phyloP scores from a whole-genome alignment of 495 filamentous ascomycete genomes.

The Acidiella bohemica region DNA sequence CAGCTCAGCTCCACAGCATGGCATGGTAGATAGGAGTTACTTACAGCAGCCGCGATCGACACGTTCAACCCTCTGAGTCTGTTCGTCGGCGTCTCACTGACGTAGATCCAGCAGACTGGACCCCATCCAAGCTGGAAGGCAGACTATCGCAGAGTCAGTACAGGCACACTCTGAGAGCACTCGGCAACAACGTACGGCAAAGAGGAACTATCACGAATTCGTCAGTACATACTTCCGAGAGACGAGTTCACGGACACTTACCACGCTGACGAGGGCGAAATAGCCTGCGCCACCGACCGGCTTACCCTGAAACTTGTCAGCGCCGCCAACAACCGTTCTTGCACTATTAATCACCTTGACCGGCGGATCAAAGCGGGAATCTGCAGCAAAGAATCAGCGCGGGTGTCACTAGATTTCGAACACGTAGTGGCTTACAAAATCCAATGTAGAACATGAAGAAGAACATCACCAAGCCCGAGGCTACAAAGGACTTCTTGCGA shows the following conservation, averaged over 20 bases:
- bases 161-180: too few species aligned
- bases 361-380: conserved; percentile 54
- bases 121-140: conserved; percentile 36
- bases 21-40: too few species aligned
- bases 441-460: conserved; percentile 67
- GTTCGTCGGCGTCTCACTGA: conserved; percentile 25
- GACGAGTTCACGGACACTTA: conserved; percentile 27
- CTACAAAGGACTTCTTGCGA: conserved; percentile 54
- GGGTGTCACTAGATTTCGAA: too few species aligned
- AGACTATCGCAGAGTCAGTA: too few species aligned
- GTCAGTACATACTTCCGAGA: too few species aligned
- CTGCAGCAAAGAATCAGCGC: too few species aligned
- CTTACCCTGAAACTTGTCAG: too few species aligned
- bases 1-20: too few species aligned
- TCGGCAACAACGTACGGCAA: too few species aligned
- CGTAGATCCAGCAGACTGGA: conserved; percentile 36
- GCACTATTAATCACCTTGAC: conserved; percentile 26
- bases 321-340: conserved; percentile 20
- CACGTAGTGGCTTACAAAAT: too few species aligned
- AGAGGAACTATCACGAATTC: too few species aligned
- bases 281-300: too few species aligned
- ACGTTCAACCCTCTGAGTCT: conserved; percentile 25
- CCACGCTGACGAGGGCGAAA: conserved; percentile 24
- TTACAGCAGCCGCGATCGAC: conserved; percentile 25
- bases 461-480: conserved; percentile 57